These are phyloP conservation scores for Acorus calamus DNA, from an alignment of 106 monocot genomes.

Conservation along the genomic window DNA sequence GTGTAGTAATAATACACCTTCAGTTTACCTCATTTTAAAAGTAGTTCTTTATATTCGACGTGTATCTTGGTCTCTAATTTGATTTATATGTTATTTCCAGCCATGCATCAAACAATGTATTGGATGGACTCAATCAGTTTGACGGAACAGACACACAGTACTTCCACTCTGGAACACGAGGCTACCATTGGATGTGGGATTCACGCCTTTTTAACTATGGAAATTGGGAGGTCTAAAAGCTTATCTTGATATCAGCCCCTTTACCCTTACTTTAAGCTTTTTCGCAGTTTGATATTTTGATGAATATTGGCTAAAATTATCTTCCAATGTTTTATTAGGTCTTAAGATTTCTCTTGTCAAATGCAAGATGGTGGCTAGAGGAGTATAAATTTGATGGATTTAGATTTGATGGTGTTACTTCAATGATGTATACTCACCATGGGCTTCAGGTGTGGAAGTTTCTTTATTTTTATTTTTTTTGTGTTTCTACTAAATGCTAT, in stretches of 20 bases:
- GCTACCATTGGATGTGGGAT: conserved; percentile 99
- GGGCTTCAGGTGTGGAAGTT: conserved; percentile 56
- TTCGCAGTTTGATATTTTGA: no score
- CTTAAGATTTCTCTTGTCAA: conserved; percentile 85
- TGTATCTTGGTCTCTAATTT: background rate
- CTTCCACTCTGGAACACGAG: conserved; percentile 77
- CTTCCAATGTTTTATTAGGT: conserved; percentile 31
- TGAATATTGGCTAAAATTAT: no score
- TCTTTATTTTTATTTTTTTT: no score
- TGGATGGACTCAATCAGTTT: conserved; percentile 95
- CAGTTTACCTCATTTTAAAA: background rate
- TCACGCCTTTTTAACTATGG: conserved; percentile 96
- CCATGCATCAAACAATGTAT: conserved; percentile 91
- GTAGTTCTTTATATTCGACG: no score
- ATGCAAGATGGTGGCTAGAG: conserved; percentile 99
- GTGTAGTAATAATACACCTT: no score
- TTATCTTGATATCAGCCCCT: background rate
- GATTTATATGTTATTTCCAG: conserved; percentile 24
- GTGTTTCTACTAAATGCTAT: background rate
- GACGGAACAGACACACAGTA: conserved; percentile 96
- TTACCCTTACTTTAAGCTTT: no score
- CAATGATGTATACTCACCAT: conserved; percentile 99
- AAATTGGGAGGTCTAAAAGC: conserved; percentile 74
- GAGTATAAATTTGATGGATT: conserved; percentile 99
- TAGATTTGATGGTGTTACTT: conserved; percentile 98